phyloP scores from a whole-genome alignment of 1,284 basidiomycete genomes.

The Marasmius tenuissimus region DNA sequence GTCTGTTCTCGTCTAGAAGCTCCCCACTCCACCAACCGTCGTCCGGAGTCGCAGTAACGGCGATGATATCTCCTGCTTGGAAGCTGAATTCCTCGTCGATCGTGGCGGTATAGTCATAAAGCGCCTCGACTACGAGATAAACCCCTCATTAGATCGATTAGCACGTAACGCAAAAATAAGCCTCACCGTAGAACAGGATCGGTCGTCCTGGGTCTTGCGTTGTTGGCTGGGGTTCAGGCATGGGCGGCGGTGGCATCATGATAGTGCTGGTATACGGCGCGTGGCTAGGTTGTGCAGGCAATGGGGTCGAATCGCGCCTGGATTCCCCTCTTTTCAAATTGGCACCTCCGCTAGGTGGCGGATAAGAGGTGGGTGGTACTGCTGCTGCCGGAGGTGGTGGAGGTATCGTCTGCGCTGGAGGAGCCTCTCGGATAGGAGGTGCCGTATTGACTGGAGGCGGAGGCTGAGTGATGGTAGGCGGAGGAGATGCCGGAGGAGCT shows the following conservation, averaged over 20 bases:
- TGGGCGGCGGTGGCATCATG: constrained; percentile 5
- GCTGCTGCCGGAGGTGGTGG: neutral
- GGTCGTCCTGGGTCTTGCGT: constrained; percentile 46
- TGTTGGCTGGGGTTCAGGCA: constrained; percentile 38
- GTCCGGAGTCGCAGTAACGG: constrained; percentile 79
- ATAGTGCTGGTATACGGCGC: neutral
- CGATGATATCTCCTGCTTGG: constrained; percentile 82
- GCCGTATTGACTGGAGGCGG: neutral
- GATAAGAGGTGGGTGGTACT: neutral
- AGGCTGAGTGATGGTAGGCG: neutral
- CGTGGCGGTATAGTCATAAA: constrained; percentile 83
- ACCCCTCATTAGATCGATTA: neutral
- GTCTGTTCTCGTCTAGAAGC: constrained; percentile 72
- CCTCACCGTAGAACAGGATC: constrained; percentile 68
- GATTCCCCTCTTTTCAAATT: neutral
- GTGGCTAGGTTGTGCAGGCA: constrained; percentile 8
- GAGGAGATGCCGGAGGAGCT: too few relatives aligned
- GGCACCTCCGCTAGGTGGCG: neutral
- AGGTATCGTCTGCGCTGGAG: neutral
- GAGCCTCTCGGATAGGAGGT: neutral
- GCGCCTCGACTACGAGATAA: constrained; percentile 63
- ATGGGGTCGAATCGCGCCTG: neutral
- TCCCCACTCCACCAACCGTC: constrained; percentile 88
- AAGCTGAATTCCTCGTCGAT: constrained; percentile 83
- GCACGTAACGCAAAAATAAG: neutral